phyloP scores from a whole-genome alignment of 345 rosid species.

The Melaleuca quinquenervia region DNA sequence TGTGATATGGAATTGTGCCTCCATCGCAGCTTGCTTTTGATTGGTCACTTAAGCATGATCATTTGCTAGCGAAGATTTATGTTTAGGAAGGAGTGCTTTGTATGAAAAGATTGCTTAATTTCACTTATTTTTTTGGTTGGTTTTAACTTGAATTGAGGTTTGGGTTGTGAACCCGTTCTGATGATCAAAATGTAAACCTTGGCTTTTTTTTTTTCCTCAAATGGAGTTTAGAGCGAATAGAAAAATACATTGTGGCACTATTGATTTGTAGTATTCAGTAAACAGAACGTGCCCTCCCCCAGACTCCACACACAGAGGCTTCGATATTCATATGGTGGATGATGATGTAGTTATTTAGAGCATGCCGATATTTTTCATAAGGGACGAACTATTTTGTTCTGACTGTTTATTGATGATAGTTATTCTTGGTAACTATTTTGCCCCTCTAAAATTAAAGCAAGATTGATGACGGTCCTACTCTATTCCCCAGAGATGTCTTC shows the following conservation, averaged over 20 bases:
- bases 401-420: not conserved
- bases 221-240: not conserved
- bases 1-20: not conserved
- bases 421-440: not conserved
- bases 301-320: not conserved
- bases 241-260: not conserved
- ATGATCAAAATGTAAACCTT: not conserved
- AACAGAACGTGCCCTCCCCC: not conserved
- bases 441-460: not conserved
- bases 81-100: not conserved
- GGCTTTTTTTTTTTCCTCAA: not conserved
- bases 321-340: not conserved
- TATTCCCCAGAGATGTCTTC: conserved; percentile 71
- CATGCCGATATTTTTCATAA: not conserved
- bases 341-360: not conserved
- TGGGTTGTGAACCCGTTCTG: not conserved
- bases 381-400: not conserved
- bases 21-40: not conserved
- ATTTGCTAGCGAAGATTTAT: not conserved
- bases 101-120: not conserved
- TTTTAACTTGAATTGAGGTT: not conserved
- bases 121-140: not conserved
- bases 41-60: accelerated
- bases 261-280: not conserved
- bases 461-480: conserved; percentile 11